Percentiles rank a stretch among this genome's conserved stretches.
Conservation (phyloP, 352 stramenopile species). For the Phytophthora ohioensis region DNA sequence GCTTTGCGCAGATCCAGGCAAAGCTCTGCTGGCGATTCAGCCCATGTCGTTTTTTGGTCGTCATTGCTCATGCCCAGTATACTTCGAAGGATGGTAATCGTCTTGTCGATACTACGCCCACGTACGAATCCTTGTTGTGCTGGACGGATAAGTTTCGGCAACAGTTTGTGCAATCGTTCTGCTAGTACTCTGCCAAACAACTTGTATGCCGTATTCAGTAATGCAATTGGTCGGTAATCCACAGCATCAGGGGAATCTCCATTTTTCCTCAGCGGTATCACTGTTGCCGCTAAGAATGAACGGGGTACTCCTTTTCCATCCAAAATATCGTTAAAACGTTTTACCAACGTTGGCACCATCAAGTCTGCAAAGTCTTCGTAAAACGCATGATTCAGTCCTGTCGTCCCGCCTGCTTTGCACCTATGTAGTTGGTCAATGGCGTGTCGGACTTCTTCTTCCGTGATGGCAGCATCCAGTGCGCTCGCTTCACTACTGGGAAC, state of each 20-base stretch:
- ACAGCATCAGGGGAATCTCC: neutral
- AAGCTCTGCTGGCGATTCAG: neutral
- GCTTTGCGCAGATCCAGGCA: neutral
- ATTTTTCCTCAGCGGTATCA: neutral
- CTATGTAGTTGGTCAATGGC: neutral
- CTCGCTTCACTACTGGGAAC: neutral
- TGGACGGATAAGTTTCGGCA: neutral
- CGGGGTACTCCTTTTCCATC: neutral
- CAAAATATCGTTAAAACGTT: neutral
- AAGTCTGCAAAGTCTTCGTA: neutral
- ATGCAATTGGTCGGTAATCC: neutral
- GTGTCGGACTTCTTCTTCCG: neutral
- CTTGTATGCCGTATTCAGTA: neutral
- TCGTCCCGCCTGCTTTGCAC: neutral
- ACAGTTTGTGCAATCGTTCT: neutral
- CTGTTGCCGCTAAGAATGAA: neutral
- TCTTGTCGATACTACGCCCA: neutral
- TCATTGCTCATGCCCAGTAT: neutral
- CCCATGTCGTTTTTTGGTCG: neutral
- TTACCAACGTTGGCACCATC: neutral
- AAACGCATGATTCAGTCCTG: neutral
- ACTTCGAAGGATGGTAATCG: neutral
- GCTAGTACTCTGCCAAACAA: neutral
- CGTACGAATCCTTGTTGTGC: conserved; percentile 1
- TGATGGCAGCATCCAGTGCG: neutral